Conservation (phyloP, 2,329 filamentous ascomycete species). For the Tolypocladium ovalisporum region DNA sequence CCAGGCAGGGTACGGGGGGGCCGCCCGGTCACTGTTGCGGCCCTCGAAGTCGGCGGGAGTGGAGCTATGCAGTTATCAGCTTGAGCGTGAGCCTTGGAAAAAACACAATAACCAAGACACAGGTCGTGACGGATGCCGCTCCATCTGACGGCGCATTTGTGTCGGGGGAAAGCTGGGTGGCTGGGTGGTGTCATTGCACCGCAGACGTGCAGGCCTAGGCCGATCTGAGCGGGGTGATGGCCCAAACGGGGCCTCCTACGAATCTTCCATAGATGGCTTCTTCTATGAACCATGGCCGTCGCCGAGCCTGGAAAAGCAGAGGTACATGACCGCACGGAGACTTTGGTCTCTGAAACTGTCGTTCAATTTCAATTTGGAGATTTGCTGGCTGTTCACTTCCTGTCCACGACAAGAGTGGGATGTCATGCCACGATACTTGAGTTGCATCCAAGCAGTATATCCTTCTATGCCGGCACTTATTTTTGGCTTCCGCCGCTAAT, state of each 20-base stretch:
- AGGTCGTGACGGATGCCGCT: neutral
- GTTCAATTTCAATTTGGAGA: neutral
- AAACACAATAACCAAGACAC: neutral
- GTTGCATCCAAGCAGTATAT: neutral
- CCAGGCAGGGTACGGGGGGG: conserved; percentile 2
- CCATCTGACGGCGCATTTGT: neutral
- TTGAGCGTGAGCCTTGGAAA: neutral
- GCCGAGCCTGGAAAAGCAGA: neutral
- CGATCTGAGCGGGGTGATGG: neutral
- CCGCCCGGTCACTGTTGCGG: neutral
- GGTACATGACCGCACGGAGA: neutral
- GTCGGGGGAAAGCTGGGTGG: conserved; percentile 4
- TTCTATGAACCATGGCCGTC: neutral
- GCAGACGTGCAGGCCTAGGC: neutral
- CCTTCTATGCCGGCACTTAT: conserved; percentile 3
- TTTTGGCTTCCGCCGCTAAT: conserved; percentile 7
- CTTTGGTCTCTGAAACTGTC: too few relatives aligned
- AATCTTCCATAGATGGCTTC: neutral
- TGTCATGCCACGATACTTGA: neutral
- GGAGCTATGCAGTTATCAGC: conserved; percentile 5
- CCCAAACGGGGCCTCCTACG: neutral
- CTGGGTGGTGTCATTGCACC: conserved; percentile 1
- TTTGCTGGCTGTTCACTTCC: neutral
- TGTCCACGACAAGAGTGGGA: neutral
- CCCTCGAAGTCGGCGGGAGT: neutral